Base-by-base conservation (phyloP, 2,329 filamentous ascomycete species). In the Colletotrichum cordylinicola region DNA sequence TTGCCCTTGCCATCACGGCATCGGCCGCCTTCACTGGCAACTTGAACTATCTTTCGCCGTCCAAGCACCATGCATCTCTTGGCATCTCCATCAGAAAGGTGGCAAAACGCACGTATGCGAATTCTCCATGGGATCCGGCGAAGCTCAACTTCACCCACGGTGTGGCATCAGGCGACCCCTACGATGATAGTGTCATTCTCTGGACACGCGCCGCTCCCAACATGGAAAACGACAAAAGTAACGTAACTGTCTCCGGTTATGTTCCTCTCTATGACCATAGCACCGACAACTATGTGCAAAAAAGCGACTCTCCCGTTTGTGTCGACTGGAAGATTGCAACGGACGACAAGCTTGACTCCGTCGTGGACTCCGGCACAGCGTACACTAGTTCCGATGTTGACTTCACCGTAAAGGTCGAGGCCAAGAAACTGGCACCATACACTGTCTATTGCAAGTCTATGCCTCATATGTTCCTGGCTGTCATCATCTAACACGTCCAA, bases 371-470 rank as follows among this genome's bases (percentile, higher is more conserved):
- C 2, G 94, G 94, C 7, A 89, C 84, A 43, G 92, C 89, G 1
- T 94, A 92, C 80, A 95, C 94, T 0, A 94, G 90, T 43, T 93
- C 91, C 1, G 94, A 95, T 81, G 91, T 95, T 64, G 94, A 96
- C 81, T 96, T 93, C 81, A 95, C 94, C 0, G 86, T 95, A 75
- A 95, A 95, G 87, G 90, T 94, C 16, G 93, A 95, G 82, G 93
- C 93, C 2, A 88, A 84, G 65, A 88, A 89, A 16, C 82, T 95
- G 55, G 84, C 90, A 67, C 88, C 93, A 0, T 94, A 91, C 79
- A 94, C 92, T 0, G 88, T 86, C 3, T 94, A 95, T 82, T 93
- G 81, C 52, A 37, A 60, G 74, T 29, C 1, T 8, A 52, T 80
- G 37, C 2, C 1, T n/a, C 16, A 52, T 81, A 79, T 89, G 8